Conservation (phyloP, 1,284 basidiomycete species). For the Stygiomarasmius scandens region DNA sequence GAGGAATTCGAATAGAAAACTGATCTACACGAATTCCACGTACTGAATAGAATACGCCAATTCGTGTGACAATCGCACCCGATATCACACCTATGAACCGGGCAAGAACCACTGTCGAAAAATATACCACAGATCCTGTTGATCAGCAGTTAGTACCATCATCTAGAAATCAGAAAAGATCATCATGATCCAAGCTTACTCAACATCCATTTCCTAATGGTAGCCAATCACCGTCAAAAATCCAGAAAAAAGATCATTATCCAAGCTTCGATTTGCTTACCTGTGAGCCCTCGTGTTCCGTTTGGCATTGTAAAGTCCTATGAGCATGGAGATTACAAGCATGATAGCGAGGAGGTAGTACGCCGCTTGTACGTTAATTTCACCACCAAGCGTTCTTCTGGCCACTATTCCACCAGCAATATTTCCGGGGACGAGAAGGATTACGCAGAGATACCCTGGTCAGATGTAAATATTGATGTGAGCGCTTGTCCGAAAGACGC, state of each 20-base stretch:
- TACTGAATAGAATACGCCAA: slow-evolving; percentile 29
- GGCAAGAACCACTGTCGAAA: slow-evolving; percentile 21
- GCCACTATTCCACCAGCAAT: slow-evolving; percentile 25
- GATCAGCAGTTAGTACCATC: background rate
- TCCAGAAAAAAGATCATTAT: no score
- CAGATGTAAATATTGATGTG: background rate
- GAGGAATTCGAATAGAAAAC: background rate
- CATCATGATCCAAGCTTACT: no score
- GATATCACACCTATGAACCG: slow-evolving; percentile 23
- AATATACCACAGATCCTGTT: slow-evolving; percentile 27
- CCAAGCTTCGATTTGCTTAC: no score
- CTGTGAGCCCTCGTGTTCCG: slow-evolving; percentile 27
- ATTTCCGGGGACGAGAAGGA: slow-evolving; percentile 23
- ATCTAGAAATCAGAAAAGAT: background rate
- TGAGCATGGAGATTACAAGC: slow-evolving; percentile 19
- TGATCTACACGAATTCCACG: background rate
- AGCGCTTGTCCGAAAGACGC: background rate
- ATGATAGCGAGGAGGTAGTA: slow-evolving; percentile 27
- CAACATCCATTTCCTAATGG: slow-evolving; percentile 33
- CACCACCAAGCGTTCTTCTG: slow-evolving; percentile 26
- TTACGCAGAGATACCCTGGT: slow-evolving; percentile 14
- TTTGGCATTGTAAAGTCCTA: slow-evolving; percentile 26
- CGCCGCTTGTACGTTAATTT: slow-evolving; percentile 26
- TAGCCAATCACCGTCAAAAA: no score
- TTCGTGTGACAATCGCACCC: slow-evolving; percentile 21